phyloP scores from a whole-genome alignment of 768 basidiomycete genomes.

The Hygrocybe punicea region DNA sequence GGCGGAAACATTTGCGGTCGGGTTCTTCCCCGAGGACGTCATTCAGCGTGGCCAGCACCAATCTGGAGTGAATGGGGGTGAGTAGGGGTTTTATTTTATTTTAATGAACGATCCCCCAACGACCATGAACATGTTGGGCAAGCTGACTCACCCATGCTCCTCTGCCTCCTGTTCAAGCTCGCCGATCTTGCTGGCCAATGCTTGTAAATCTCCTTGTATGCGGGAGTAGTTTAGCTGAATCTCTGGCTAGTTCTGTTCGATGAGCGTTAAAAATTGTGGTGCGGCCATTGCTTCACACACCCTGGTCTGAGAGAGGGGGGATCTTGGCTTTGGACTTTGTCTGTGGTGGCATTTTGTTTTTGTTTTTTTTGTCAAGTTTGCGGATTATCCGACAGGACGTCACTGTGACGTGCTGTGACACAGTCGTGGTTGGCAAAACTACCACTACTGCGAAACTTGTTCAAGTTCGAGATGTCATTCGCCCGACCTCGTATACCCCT shows the following conservation, averaged over 20 bases:
- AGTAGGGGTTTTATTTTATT: too few relatives aligned
- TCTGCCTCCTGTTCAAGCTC: constrained; percentile 96
- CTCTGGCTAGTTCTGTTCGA: constrained; percentile 60
- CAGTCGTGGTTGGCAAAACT: not conserved
- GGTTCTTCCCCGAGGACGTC: constrained; percentile 82
- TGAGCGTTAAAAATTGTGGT: constrained; percentile 24
- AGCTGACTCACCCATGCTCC: constrained; percentile 77
- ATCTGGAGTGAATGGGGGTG: constrained; percentile 46
- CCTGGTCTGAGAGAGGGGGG: constrained; percentile 64
- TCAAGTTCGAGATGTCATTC: constrained; percentile 42
- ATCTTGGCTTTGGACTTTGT: constrained; percentile 60
- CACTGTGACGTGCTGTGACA: constrained; percentile 1
- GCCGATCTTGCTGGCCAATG: constrained; percentile 90
- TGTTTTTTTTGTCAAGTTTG: too few relatives aligned
- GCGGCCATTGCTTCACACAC: constrained; percentile 40
- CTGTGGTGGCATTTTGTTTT: constrained; percentile 27
- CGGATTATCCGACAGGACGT: constrained; percentile 32
- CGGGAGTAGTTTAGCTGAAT: constrained; percentile 79
- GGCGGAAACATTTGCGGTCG: constrained; percentile 90
- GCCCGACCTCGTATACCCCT: constrained; percentile 49
- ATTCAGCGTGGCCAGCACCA: constrained; percentile 84
- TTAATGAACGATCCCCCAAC: not conserved
- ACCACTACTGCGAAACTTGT: not conserved
- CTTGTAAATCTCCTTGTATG: constrained; percentile 84
- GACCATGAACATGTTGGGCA: constrained; percentile 6